These are phyloP conservation scores for Colletotrichum phormii DNA, from an alignment of 2,329 filamentous ascomycete genomes.

Conservation along the genomic window DNA sequence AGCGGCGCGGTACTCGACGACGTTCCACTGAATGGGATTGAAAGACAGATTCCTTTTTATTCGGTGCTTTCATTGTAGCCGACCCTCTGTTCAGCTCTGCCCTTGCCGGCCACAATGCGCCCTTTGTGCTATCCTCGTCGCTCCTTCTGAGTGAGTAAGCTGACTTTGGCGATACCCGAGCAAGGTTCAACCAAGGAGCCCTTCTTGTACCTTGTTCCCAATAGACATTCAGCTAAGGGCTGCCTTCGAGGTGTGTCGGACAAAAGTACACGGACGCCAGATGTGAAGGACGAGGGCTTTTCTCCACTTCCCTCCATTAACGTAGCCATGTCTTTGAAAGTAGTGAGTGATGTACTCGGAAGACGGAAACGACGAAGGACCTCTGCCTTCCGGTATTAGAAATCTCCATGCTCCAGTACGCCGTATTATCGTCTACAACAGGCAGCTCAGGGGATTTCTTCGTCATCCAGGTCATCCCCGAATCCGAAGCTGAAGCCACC, in stretches of 20 bases:
- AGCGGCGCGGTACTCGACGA: background rate
- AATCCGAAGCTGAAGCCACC: slow-evolving; percentile 68
- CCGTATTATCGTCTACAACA: background rate
- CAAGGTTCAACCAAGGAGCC: background rate
- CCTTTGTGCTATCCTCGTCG: background rate
- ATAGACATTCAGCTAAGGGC: background rate
- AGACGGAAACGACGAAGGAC: background rate
- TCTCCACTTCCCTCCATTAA: background rate
- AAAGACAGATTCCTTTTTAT: background rate
- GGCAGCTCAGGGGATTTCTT: slow-evolving; percentile 41
- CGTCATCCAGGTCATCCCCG: slow-evolving; percentile 59
- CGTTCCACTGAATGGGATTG: background rate
- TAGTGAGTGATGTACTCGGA: background rate
- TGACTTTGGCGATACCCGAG: background rate
- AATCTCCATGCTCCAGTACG: background rate
- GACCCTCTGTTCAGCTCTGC: background rate
- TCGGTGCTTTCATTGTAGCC: background rate
- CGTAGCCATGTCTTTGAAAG: background rate
- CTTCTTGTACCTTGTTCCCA: background rate
- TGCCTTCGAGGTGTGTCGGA: background rate
- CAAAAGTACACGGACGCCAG: background rate
- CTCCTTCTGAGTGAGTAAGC: background rate
- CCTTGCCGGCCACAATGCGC: background rate
- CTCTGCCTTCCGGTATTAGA: background rate
- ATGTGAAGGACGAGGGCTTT: background rate